phyloP scores from a whole-genome alignment of 768 basidiomycete genomes.

The Russula sp. region DNA sequence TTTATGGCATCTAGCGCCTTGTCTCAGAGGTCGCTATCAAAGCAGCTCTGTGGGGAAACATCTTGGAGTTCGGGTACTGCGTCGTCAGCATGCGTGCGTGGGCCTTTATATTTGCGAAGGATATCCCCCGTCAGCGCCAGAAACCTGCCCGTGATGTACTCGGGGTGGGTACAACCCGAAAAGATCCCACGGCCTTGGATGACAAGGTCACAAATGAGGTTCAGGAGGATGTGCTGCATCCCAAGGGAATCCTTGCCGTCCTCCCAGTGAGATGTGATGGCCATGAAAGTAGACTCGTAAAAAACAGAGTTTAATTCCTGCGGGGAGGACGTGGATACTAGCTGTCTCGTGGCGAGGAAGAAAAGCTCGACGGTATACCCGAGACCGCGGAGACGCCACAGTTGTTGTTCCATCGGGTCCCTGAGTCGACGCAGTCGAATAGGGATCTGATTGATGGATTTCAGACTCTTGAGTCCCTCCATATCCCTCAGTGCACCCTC shows the following conservation, averaged over 20 bases:
- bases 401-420: neutral
- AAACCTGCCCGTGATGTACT: neutral
- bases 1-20: neutral
- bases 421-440: neutral
- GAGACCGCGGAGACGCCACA: constrained; percentile 10
- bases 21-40: neutral
- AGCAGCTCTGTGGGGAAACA: neutral
- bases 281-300: neutral
- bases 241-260: neutral
- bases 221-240: neutral
- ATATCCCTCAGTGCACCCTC: neutral
- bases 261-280: neutral
- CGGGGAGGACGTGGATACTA: neutral
- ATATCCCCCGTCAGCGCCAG: neutral
- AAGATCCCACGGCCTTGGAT: neutral
- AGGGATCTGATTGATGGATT: neutral
- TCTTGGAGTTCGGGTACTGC: neutral
- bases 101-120: neutral
- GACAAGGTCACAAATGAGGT: constrained; percentile 7
- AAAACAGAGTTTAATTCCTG: neutral
- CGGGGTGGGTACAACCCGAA: neutral
- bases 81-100: neutral
- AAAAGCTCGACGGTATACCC: constrained; percentile 4
- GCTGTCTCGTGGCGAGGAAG: constrained; percentile 6
- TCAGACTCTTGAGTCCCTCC: neutral